These are phyloP conservation scores for Ramaria rubella DNA, from an alignment of 768 basidiomycete genomes.

Conservation along the genomic window DNA sequence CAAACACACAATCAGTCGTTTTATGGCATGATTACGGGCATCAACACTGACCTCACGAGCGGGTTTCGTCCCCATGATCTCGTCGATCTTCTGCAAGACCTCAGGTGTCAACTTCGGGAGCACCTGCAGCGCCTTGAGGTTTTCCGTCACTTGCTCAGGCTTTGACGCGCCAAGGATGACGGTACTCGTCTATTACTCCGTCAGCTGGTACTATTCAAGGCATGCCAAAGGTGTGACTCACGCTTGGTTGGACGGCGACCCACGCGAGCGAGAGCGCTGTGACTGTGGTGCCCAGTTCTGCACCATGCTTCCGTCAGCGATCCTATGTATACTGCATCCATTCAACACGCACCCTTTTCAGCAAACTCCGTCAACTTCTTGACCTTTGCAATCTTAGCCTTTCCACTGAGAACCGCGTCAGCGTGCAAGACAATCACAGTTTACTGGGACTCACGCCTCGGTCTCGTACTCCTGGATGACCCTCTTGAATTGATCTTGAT, in stretches of 20 bases:
- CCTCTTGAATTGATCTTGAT: conserved; percentile 41
- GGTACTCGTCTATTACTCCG: conserved; percentile 47
- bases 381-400: conserved; percentile 65
- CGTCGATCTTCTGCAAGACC: conserved; percentile 60
- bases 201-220: too few relatives aligned
- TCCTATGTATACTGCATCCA: too few relatives aligned
- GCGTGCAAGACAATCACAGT: not conserved
- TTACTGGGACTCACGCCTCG: conserved; percentile 40
- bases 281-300: conserved; percentile 53
- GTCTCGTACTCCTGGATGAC: conserved; percentile 46
- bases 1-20: too few relatives aligned
- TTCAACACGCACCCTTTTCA: conserved; percentile 38
- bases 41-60: conserved; percentile 33
- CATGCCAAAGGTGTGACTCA: too few relatives aligned
- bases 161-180: conserved; percentile 63
- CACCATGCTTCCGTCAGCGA: conserved; percentile 9
- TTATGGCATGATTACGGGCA: too few relatives aligned
- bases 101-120: conserved; percentile 68
- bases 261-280: conserved; percentile 74
- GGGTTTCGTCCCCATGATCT: conserved; percentile 52
- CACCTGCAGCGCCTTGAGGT: conserved; percentile 65
- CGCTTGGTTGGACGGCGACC: conserved; percentile 58
- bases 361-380: conserved; percentile 62
- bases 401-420: conserved; percentile 28
- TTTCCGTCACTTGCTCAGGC: conserved; percentile 56